Base-by-base conservation (phyloP, 441 rosid genomes). In the Populus trichocarpa region DNA sequence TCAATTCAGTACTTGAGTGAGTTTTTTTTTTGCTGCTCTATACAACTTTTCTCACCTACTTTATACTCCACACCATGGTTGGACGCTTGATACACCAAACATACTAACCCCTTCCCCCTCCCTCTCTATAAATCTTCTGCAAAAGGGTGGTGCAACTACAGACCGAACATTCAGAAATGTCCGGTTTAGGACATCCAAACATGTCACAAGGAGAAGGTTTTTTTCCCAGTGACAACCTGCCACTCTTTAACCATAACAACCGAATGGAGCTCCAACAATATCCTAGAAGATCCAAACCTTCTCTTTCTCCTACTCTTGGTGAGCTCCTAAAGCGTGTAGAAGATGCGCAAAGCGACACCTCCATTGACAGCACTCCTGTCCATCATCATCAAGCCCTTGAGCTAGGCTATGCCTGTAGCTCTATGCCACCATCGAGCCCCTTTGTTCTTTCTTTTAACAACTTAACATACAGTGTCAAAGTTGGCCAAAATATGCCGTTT, bases 321-420 rank as follows among this genome's bases (percentile, higher is more conserved):
- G 93, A 94, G 77, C 90, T 91, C 38, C 85, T 92, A 9, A 87
- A 42, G 88, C 80, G 73, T 5, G 96, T 90, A 4, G 94, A 92
- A 28, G 93, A 89, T 18, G 85, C 86, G 26, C 90, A 84, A 2
- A 73, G 40, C 23, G 90, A 84, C n/a, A 32, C 22, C 11, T 74
- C 83, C 28, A 73, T 57, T 26, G 20, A 50, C 73, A 77, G n/a
- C 68, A 61, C 78, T 76, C 86, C 78, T 3, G 61, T 73, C 18
- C 79, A 72, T 78, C 66, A 61, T 23, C 92, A 81, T 72, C 82
- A 84, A 35, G 82, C 79, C 72, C 80, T 85, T 61, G 91, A 87
- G 74, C 46, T 89, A 32, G 25, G 80, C 78, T 77, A 70, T 80
- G 53, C 82, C 25, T 76, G 81, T 81, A 81, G 77, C 85, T 77